phyloP scores from a whole-genome alignment of 2,329 filamentous ascomycete species.

The Epichloe sibirici region DNA sequence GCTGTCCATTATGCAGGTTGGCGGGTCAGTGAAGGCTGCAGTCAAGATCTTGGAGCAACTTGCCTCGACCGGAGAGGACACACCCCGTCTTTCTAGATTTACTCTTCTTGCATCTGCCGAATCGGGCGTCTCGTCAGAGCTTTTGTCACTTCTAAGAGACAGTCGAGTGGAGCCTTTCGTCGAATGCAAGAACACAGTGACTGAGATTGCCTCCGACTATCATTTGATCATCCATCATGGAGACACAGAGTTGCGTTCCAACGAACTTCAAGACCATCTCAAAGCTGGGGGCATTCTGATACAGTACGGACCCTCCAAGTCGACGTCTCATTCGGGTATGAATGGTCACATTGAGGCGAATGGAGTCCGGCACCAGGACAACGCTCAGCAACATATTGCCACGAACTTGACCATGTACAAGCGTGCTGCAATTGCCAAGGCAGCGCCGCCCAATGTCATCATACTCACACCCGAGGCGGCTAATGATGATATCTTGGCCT shows the following conservation, averaged over 20 bases:
- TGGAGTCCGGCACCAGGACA: not conserved
- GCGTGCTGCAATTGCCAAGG: not conserved
- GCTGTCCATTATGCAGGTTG: constrained; percentile 27
- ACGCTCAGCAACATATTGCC: not conserved
- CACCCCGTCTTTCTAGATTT: constrained; percentile 23
- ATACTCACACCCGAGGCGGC: constrained; percentile 1
- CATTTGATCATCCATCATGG: constrained; percentile 20
- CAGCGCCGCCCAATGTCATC: not conserved
- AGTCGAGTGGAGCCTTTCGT: constrained; percentile 14
- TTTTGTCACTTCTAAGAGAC: constrained; percentile 7
- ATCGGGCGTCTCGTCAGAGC: constrained; percentile 1
- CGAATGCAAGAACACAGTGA: constrained; percentile 15
- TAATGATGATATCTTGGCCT: not conserved
- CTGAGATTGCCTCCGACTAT: constrained; percentile 17
- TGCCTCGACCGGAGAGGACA: constrained; percentile 9
- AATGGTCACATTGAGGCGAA: not conserved
- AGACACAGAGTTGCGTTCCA: constrained; percentile 7
- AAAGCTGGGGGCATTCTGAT: constrained; percentile 18
- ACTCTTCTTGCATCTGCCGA: constrained; percentile 14
- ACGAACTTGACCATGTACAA: not conserved
- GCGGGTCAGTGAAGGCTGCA: constrained; percentile 13
- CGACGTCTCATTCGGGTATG: not conserved
- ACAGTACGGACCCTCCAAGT: not conserved
- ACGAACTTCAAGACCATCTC: constrained; percentile 13
- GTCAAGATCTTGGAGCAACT: constrained; percentile 17